These are phyloP conservation scores for Antitrichia curtipendula DNA, from an alignment of 225 moss, liverwort and hornwort genomes.

Conservation along the genomic window DNA sequence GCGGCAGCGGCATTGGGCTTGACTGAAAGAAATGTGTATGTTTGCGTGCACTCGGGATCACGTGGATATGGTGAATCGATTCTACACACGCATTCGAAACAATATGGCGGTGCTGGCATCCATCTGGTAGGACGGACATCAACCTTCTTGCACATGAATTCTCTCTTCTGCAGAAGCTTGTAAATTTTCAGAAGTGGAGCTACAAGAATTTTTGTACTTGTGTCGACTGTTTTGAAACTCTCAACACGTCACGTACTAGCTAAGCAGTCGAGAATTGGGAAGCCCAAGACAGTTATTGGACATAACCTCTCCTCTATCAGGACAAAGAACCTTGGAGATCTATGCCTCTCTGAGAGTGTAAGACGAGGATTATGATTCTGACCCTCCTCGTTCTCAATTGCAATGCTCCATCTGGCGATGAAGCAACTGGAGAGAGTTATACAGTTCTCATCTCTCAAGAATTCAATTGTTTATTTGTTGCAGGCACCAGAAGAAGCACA, in stretches of 20 bases:
- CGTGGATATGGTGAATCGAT: slow-evolving; percentile 76
- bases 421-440: background rate
- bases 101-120: slow-evolving; percentile 36
- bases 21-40: slow-evolving; percentile 34
- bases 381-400: background rate
- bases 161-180: background rate
- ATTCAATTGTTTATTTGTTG: background rate
- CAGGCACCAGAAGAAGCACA: slow-evolving; percentile 51
- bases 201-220: background rate
- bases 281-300: background rate
- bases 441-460: background rate
- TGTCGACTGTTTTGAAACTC: background rate
- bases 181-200: background rate
- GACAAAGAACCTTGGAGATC: background rate
- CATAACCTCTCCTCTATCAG: background rate
- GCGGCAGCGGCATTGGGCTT: slow-evolving; percentile 41
- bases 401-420: background rate
- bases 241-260: background rate
- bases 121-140: slow-evolving; percentile 20
- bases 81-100: slow-evolving; percentile 29
- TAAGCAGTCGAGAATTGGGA: background rate
- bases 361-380: background rate
- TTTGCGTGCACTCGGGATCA: slow-evolving; percentile 82
- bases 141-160: background rate
- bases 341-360: background rate